phyloP scores from a whole-genome alignment of 805 yeast genomes.

The Tetrapisispora taiwanensis region DNA sequence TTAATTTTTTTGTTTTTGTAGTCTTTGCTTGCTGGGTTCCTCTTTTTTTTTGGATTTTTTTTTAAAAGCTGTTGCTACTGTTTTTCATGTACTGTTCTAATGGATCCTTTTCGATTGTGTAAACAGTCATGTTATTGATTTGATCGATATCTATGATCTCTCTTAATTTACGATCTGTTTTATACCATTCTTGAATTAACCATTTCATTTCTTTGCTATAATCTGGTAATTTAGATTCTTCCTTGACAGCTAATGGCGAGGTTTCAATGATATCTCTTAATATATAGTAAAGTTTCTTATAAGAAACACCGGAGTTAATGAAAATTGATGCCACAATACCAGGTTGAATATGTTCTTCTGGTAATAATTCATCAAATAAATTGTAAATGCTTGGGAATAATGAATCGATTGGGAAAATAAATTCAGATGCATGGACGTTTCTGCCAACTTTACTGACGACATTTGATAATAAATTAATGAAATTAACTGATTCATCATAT shows the following conservation, averaged over 20 bases:
- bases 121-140: conserved; percentile 36
- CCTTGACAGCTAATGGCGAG: conserved; percentile 8
- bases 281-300: conserved; percentile 54
- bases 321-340: conserved; percentile 58
- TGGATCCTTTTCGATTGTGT: conserved; percentile 49
- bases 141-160: conserved; percentile 42
- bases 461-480: conserved; percentile 30
- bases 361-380: conserved; percentile 36
- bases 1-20: too few species aligned
- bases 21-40: too few species aligned
- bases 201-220: conserved; percentile 53
- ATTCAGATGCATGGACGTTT: conserved; percentile 55
- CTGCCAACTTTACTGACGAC: conserved; percentile 45
- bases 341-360: conserved; percentile 31
- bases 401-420: conserved; percentile 69
- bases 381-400: conserved; percentile 56
- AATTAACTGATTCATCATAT: conserved; percentile 26
- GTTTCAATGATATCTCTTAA: conserved; percentile 55
- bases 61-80: conserved; percentile 29
- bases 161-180: conserved; percentile 51
- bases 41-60: too few species aligned
- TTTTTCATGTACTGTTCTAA: conserved; percentile 37
- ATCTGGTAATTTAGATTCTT: conserved; percentile 37
- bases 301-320: conserved; percentile 51
- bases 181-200: conserved; percentile 59